Evolutionary conservation across 163 green algal genomes (phyloP), one percentile per base, ranked within the genome.

Genomic region (Trebouxia gelatinosa): DNA sequence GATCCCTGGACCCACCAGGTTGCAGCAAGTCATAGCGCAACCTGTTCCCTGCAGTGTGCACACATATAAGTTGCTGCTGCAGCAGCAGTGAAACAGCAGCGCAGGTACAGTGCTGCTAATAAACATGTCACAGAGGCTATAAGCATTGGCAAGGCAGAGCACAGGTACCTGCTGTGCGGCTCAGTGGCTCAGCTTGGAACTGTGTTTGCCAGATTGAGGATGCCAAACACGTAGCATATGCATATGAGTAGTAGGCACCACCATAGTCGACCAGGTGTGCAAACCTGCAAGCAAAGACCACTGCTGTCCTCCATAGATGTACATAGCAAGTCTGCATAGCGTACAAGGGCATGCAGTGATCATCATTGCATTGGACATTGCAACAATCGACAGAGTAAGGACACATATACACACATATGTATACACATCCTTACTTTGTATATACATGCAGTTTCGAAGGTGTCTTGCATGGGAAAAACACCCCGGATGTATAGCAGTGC

Each of bases 221-320:
- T 1, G 90, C 85, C 57, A 97, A 75, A 79, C 79, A 88, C 21
- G 90, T 74, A 5, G 91, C 89, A 70, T 92, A 95, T 2, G 93
- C 70, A 82, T 97, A 97, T 31, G 81, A 84, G 77, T 97, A 97
- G 82, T 97, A 97, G 35, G 78, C 83, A 29, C 75, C 89, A 3
- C 88, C 91, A 72, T 97, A 97, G 37, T 91, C 89, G 6, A 93
- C 89, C 43, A 96, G 72, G 83, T 97, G 93, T 9, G 67, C 80
- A 58, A 97, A 90, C 23, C 92, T 81, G 62, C 62, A 62, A n/a
- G 1, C 28, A 48, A 37, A 1, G 26, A 75, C 34, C 37, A 74
- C n/a, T n/a, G n/a, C n/a, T n/a, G n/a, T n/a, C n/a, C n/a, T n/a
- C n/a, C n/a, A n/a, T n/a, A n/a, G n/a, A n/a, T n/a, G n/a, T n/a